Evolutionary conservation across 352 stramenopile genomes (phyloP), one percentile per base, ranked within the genome.

Genomic region (Pythium brassicae): DNA sequence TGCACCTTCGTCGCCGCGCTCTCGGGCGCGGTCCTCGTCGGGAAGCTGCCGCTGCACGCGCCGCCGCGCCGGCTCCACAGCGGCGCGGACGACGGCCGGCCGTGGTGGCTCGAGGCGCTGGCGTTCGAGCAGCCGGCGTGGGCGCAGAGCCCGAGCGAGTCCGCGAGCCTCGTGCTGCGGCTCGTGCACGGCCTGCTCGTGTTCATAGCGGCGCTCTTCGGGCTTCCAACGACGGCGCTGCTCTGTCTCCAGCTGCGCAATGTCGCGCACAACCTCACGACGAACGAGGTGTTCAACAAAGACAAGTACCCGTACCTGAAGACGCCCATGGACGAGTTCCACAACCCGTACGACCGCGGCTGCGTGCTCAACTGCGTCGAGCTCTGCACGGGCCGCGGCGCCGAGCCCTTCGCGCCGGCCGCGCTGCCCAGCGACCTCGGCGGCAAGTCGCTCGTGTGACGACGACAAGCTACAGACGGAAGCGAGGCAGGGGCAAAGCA

Each of bases 271-370:
- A 92, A 90, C 54, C 56, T 94, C 42, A 94, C 83, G 19, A 92
- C 82, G 32, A 94, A 94, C 61, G 83, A 94, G 66, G 70, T 89
- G n/a, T 92, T 94, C 61, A 94, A 94, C 63, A 92, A 89, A 56
- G 83, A 89, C 77, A 94, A 94, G 69, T 94, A 94, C 53, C 63
- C 75, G 50, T 93, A 93, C 60, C 53, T 94, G 32, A 92, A 89
- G 68, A 88, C 81, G 20, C 50, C 72, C n/a, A 72, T 79, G 63
- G 79, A 90, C 51, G 76, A 86, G 51, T 94, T 91, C 66, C 71
- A 76, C 53, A 94, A 92, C 54, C 83, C 83, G 23, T 94, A 86
- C 54, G 83, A 94, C 63, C 52, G 37, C 26, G 83, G 83, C 14
- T 80, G 81, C 42, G 50, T 46, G 27, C 54, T 57, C 27, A 94